phyloP scores from a whole-genome alignment of 2,329 filamentous ascomycete species.

The Cordyceps tenuipes region DNA sequence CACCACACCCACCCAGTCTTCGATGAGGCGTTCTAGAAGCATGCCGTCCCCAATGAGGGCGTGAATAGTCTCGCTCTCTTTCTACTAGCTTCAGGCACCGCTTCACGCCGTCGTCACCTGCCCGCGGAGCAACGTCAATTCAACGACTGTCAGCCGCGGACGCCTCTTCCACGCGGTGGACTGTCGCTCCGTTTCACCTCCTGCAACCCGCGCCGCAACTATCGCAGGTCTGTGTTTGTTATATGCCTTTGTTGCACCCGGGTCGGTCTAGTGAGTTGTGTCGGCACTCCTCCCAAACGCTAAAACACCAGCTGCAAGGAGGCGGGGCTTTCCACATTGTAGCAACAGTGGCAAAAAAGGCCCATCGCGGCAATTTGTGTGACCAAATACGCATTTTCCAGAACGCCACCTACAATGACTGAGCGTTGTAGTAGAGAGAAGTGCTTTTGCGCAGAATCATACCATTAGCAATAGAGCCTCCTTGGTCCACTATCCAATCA shows the following conservation, averaged over 20 bases:
- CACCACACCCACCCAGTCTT: not conserved
- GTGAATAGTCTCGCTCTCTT: not conserved
- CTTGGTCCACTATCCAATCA: too few species aligned
- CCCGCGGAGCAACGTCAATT: not conserved
- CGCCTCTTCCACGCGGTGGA: not conserved
- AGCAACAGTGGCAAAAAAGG: not conserved
- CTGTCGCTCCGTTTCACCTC: not conserved
- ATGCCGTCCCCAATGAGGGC: not conserved
- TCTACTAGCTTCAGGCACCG: not conserved
- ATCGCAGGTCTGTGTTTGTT: not conserved
- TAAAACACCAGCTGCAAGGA: not conserved
- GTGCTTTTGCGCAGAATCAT: too few species aligned
- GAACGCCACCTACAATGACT: too few species aligned
- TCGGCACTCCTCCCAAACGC: not conserved
- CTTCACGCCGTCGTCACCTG: not conserved
- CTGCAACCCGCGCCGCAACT: not conserved
- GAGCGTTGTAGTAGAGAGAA: too few species aligned
- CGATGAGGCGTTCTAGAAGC: conserved; percentile 5
- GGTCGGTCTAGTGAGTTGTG: not conserved
- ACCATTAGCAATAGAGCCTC: too few species aligned
- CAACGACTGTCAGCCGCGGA: not conserved
- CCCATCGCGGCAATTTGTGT: not conserved
- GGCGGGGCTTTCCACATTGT: not conserved
- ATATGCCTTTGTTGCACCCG: not conserved
- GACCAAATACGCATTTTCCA: not conserved